Evolutionary conservation across 2,329 filamentous ascomycete species (phyloP).

Genomic region (Nothopassalora personata): DNA sequence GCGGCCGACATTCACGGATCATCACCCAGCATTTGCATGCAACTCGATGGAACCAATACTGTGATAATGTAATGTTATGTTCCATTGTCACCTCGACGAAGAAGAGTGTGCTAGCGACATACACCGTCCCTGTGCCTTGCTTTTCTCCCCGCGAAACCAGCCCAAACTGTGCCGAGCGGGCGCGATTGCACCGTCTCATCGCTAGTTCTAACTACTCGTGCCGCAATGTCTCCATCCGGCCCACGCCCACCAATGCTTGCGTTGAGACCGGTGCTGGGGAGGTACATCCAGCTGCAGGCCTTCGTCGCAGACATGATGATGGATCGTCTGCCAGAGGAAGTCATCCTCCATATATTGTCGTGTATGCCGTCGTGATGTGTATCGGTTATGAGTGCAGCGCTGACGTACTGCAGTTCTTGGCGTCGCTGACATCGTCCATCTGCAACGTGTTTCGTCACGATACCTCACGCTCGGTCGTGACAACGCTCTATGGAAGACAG

Average conservation of each 20-base stretch:
- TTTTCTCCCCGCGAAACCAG: too few species aligned
- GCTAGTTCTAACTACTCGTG: too few species aligned
- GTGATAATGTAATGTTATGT: too few species aligned
- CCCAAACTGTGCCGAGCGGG: neutral
- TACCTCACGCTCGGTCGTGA: slow-evolving; percentile 67
- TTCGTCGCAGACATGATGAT: slow-evolving; percentile 14
- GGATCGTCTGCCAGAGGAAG: slow-evolving; percentile 35
- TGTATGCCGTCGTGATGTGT: slow-evolving; percentile 29
- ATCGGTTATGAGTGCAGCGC: neutral
- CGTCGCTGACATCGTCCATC: slow-evolving; percentile 57
- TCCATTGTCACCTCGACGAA: too few species aligned
- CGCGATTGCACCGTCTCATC: neutral
- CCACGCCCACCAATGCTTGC: slow-evolving; percentile 6
- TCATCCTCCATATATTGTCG: slow-evolving; percentile 40
- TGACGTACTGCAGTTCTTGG: slow-evolving; percentile 50
- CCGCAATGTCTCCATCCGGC: neutral
- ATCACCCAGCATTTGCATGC: too few species aligned
- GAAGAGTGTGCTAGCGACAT: too few species aligned
- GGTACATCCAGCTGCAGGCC: slow-evolving; percentile 2
- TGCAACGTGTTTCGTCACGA: slow-evolving; percentile 64
- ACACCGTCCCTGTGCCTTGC: too few species aligned
- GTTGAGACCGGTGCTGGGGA: slow-evolving; percentile 4
- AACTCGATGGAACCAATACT: too few species aligned
- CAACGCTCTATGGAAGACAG: slow-evolving; percentile 67
- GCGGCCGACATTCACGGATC: too few species aligned